Percentiles rank a stretch among this genome's conserved stretches.
These are phyloP conservation scores for Geranium brycei DNA, from an alignment of 345 rosid genomes.

Conservation along the genomic window DNA sequence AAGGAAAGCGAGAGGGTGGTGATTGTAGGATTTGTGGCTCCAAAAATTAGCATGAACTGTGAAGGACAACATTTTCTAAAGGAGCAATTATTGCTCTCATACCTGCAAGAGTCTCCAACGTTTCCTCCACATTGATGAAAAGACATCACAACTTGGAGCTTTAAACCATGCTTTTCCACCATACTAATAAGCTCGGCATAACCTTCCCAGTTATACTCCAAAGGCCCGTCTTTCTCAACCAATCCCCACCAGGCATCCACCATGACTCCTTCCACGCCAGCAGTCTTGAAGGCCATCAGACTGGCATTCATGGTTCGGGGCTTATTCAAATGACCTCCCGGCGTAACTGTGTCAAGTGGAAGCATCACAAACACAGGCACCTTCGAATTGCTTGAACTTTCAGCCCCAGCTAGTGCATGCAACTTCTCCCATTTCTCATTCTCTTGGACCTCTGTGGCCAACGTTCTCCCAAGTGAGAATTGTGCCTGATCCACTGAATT, in stretches of 20 bases:
- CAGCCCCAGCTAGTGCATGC: conserved; percentile 36
- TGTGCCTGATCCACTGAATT: conserved; percentile 29
- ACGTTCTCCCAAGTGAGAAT: conserved; percentile 23
- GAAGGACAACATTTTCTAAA: not conserved
- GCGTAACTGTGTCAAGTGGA: conserved; percentile 68
- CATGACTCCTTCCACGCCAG: conserved; percentile 94
- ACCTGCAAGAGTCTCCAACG: conserved; percentile 99
- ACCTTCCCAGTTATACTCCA: conserved; percentile 90
- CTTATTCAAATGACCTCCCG: conserved; percentile 60
- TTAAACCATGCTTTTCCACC: conserved; percentile 76
- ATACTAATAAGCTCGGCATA: conserved; percentile 75
- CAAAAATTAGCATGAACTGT: not conserved
- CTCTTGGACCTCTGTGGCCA: conserved; percentile 16
- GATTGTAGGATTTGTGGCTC: not conserved
- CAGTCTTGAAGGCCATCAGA: conserved; percentile 85
- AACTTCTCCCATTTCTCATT: conserved; percentile 34
- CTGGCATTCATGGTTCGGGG: conserved; percentile 84
- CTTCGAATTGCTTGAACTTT: conserved; percentile 21
- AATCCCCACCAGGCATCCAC: conserved; percentile 99
- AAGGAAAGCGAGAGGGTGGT: not conserved
- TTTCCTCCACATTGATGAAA: conserved; percentile 99
- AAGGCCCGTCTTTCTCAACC: conserved; percentile 93
- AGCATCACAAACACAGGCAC: conserved; percentile 92
- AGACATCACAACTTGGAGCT: conserved; percentile 90
- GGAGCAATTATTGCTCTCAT: conserved; percentile 1